Evolutionary conservation across 257 asterid species (phyloP).

Genomic region (Mentha longifolia): DNA sequence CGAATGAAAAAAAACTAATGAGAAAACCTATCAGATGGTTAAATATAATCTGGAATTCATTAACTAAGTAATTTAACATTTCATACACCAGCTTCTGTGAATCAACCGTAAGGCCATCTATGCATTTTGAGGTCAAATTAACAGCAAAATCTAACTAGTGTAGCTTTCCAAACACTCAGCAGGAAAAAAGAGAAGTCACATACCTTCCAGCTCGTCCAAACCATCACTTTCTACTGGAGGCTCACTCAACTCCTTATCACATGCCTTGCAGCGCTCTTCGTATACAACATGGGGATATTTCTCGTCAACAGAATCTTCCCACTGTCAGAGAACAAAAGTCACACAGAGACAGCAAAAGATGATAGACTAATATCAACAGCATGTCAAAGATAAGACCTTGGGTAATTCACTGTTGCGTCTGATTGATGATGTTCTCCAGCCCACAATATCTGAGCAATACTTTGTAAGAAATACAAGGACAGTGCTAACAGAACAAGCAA

Average conservation of each 20-base stretch:
- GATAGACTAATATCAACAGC: slow-evolving; percentile 20
- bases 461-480: slow-evolving; percentile 46
- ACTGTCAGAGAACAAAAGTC: slow-evolving; percentile 50
- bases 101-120: too few species aligned
- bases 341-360: slow-evolving; percentile 7
- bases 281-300: slow-evolving; percentile 94
- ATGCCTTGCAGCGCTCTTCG: slow-evolving; percentile 94
- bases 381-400: slow-evolving; percentile 53
- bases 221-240: slow-evolving; percentile 49
- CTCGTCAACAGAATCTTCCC: slow-evolving; percentile 81
- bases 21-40: neutral
- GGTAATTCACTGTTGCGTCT: slow-evolving; percentile 92
- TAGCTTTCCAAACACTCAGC: neutral
- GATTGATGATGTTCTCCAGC: slow-evolving; percentile 98
- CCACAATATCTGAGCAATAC: slow-evolving; percentile 76
- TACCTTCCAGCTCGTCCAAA: slow-evolving; percentile 84
- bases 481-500: neutral
- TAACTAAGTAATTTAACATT: too few species aligned
- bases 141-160: slow-evolving; percentile 4
- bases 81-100: too few species aligned
- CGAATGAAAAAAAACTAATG: too few species aligned
- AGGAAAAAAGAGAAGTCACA: slow-evolving; percentile 36
- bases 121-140: too few species aligned
- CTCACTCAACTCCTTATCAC: slow-evolving; percentile 55
- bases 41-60: neutral